phyloP scores from a whole-genome alignment of 768 basidiomycete species.

The Sistotremastrum niveocremeum region DNA sequence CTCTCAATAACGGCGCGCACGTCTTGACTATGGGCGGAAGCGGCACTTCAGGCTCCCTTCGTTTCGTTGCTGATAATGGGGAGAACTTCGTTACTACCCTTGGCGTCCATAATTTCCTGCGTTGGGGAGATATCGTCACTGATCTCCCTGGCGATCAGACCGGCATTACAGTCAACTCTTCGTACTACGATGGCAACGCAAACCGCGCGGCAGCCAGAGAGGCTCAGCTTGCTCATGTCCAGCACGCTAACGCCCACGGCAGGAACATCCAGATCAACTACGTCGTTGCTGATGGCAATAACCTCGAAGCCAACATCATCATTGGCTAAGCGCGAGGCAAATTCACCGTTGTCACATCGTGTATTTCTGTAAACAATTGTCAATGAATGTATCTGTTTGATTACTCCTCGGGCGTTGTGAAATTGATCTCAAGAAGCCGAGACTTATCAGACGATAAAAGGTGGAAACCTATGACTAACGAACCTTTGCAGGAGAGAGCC shows the following conservation, averaged over 20 bases:
- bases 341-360: too few relatives aligned
- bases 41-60: constrained; percentile 5
- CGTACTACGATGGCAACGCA: constrained; percentile 4
- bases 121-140: constrained; percentile 5
- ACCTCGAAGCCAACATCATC: constrained; percentile 7
- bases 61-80: constrained; percentile 4
- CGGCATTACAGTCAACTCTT: constrained; percentile 1
- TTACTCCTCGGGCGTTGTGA: too few relatives aligned
- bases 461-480: too few relatives aligned
- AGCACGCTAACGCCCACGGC: constrained; percentile 2
- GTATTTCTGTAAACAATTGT: too few relatives aligned
- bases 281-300: constrained; percentile 3
- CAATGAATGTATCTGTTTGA: too few relatives aligned
- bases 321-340: not conserved
- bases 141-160: constrained; percentile 1
- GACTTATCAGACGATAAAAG: too few relatives aligned
- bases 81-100: constrained; percentile 3
- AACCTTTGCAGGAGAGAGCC: too few relatives aligned
- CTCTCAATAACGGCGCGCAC: not conserved
- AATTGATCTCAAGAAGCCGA: too few relatives aligned
- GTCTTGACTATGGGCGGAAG: constrained; percentile 4
- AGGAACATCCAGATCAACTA: constrained; percentile 2
- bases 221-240: constrained; percentile 3
- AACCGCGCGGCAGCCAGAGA: not conserved
- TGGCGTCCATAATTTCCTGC: constrained; percentile 6